These are phyloP conservation scores for Boletus sensibilis DNA, from an alignment of 768 basidiomycete genomes.

Conservation along the genomic window DNA sequence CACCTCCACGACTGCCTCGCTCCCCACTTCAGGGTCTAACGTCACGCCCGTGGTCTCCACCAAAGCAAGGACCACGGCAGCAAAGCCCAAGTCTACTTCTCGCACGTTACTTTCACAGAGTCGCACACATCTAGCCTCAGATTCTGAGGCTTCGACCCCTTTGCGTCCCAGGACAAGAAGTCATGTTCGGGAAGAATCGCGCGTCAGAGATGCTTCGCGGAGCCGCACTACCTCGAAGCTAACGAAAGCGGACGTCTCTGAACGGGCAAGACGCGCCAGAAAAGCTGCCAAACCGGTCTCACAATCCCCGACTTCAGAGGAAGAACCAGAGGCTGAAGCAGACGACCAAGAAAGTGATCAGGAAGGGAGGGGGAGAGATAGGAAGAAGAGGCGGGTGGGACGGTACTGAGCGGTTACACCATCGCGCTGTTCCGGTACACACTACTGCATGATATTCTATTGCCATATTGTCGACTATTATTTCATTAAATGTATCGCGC, in stretches of 20 bases:
- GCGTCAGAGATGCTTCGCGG: conserved; percentile 6
- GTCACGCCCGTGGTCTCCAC: background rate
- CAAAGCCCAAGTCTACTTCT: conserved; percentile 17
- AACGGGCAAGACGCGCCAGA: conserved; percentile 1
- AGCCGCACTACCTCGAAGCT: conserved; percentile 8
- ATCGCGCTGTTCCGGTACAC: background rate
- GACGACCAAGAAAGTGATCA: conserved; percentile 13
- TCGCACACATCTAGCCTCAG: conserved; percentile 13
- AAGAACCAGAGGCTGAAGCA: conserved; percentile 4
- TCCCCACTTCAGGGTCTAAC: background rate
- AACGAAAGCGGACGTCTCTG: background rate
- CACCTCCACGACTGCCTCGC: background rate
- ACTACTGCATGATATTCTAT: background rate
- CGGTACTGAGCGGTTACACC: background rate
- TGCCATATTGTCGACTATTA: background rate
- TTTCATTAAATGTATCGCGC: background rate
- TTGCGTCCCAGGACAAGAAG: conserved; percentile 25
- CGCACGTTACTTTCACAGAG: conserved; percentile 25
- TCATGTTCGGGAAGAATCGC: conserved; percentile 24
- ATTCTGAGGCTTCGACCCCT: conserved; percentile 24
- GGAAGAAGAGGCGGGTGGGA: conserved; percentile 32
- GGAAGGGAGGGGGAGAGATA: conserved; percentile 21
- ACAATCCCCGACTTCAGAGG: conserved; percentile 8
- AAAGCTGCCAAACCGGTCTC: background rate
- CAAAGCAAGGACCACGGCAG: conserved; percentile 1